Percentiles rank a stretch among this genome's conserved stretches.
phyloP scores from a whole-genome alignment of 306 rosid species.

The Castanopsis chinensis region DNA sequence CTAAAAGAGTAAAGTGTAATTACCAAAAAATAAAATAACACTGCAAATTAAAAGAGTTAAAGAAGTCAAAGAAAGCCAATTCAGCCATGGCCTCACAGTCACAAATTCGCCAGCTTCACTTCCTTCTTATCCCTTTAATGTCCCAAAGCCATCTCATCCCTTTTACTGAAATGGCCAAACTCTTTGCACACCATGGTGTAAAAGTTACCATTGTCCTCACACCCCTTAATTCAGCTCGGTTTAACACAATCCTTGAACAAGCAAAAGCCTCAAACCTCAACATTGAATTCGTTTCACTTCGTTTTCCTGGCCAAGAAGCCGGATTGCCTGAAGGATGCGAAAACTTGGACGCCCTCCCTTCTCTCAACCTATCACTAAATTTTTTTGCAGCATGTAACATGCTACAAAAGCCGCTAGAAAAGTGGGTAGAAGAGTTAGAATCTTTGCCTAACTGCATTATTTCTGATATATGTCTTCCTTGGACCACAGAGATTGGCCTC shows the following conservation, averaged over 20 bases:
- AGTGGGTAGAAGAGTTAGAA: neutral
- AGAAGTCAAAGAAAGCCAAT: neutral
- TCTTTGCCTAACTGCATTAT: conserved; percentile 26
- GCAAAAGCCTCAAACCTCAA: conserved; percentile 2
- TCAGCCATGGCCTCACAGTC: neutral
- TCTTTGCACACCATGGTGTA: neutral
- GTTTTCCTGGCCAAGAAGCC: conserved; percentile 15
- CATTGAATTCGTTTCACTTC: neutral
- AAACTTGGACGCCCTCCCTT: conserved; percentile 16
- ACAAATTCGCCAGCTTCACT: neutral
- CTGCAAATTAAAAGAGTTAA: too few relatives aligned
- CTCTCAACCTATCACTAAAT: neutral
- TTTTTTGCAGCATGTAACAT: conserved; percentile 4
- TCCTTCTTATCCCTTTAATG: too few relatives aligned
- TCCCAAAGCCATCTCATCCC: too few relatives aligned
- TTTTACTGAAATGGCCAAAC: neutral
- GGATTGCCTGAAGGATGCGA: conserved; percentile 26
- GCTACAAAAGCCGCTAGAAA: conserved; percentile 12
- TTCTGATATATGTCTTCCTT: conserved; percentile 18
- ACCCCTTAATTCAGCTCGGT: neutral
- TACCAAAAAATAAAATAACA: too few relatives aligned
- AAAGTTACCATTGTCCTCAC: neutral
- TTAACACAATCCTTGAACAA: neutral
- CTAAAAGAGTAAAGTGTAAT: too few relatives aligned
- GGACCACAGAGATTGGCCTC: conserved; percentile 7